phyloP scores from a whole-genome alignment of 257 asterid genomes.

The Solanum sparsipilum region DNA sequence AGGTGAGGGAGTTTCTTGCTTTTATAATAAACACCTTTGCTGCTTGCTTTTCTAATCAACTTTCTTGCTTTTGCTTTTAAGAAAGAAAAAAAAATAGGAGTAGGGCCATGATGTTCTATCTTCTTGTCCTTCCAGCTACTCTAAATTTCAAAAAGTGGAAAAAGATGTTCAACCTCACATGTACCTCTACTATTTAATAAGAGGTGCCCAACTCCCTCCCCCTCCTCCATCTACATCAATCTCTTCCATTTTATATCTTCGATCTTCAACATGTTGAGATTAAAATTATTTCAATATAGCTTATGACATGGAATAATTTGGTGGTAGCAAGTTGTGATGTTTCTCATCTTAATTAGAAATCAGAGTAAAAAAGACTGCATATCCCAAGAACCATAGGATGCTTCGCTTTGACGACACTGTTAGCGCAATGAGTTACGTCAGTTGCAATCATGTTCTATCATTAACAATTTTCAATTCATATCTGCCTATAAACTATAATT shows the following conservation, averaged over 20 bases:
- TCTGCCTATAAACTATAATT: background rate
- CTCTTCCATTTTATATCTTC: background rate
- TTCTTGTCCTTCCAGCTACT: conserved; percentile 6
- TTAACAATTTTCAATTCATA: background rate
- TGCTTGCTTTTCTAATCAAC: conserved; percentile 2
- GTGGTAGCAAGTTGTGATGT: background rate
- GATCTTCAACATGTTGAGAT: background rate
- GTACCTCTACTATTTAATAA: conserved; percentile 5
- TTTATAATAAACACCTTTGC: conserved; percentile 8
- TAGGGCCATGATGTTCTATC: conserved; percentile 22
- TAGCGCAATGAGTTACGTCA: background rate
- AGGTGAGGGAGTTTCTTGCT: conserved; percentile 8
- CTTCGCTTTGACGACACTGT: background rate
- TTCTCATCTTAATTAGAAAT: background rate
- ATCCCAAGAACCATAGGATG: background rate
- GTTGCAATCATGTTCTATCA: background rate
- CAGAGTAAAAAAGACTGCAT: background rate
- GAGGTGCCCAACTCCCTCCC: background rate
- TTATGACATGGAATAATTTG: background rate
- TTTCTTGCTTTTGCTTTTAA: conserved; percentile 20
- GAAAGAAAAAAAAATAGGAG: conserved; percentile 5
- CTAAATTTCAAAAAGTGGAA: conserved; percentile 5
- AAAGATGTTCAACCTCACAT: conserved; percentile 14
- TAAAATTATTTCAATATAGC: background rate
- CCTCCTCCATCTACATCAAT: background rate